Conservation (phyloP, 169 alveolate species). For the Plasmodium gaboni region DNA sequence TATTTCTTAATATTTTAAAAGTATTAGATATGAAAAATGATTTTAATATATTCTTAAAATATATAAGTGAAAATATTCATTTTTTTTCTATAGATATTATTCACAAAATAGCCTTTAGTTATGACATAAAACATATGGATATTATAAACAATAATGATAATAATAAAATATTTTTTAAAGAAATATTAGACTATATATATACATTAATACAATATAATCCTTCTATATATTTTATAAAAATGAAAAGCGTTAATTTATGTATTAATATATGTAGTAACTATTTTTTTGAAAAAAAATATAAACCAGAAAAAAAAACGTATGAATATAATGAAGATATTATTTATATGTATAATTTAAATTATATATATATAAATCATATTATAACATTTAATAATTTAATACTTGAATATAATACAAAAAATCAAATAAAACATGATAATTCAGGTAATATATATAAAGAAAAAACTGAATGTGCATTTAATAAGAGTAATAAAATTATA, state of each 20-base stretch:
- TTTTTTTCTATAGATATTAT: constrained; percentile 54
- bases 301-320: constrained; percentile 16
- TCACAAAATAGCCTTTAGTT: constrained; percentile 45
- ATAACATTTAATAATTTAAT: constrained; percentile 20
- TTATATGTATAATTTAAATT: constrained; percentile 54
- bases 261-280: constrained; percentile 49
- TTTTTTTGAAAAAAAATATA: constrained; percentile 44
- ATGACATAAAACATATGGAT: constrained; percentile 1
- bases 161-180: constrained; percentile 45
- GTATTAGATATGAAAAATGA: constrained; percentile 31
- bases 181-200: constrained; percentile 46
- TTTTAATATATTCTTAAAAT: constrained; percentile 26
- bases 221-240: constrained; percentile 42
- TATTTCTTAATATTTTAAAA: constrained; percentile 36
- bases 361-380: constrained; percentile 70
- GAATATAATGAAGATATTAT: constrained; percentile 33
- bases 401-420: not conserved
- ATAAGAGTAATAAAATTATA: not conserved
- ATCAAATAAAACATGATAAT: not conserved
- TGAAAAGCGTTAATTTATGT: constrained; percentile 49
- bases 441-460: not conserved
- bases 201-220: constrained; percentile 38
- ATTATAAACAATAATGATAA: not conserved
- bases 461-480: not conserved
- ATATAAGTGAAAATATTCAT: constrained; percentile 43